Base-by-base conservation (phyloP, 2,329 filamentous ascomycete genomes). In the Coniella vitis region DNA sequence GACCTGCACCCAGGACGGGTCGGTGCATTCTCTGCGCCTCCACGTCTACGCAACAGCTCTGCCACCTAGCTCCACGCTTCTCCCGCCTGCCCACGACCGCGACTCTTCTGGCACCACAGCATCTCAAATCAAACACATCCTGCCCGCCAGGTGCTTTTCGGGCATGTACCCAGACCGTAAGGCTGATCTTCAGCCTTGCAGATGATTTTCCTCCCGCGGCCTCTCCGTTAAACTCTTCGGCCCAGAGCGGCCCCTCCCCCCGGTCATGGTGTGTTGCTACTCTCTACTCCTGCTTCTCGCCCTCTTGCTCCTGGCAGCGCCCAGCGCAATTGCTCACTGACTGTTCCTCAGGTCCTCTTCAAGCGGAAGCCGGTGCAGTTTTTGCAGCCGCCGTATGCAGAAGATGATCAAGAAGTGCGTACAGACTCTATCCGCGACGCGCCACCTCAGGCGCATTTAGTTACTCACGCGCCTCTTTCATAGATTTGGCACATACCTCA, bases 291-390 rank as follows among this genome's bases (percentile, higher is more conserved):
- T 49, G 41, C 46, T 41, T 37, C 39, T 47, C 32, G 45, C 45
- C 47, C 53, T 49, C n/a, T 39, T 29, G 5, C 25, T 29, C 25
- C 5, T 29, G 10, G 25, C 25, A 5, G 25, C 25, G 20, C 19
- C n/a, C 12, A 10, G 58, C 59, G 35, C 53, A 52, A 41, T 25
- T 36, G 54, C 45, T 51, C 58, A 52, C 58, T 60, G 29, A 60
- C 50, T 29, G 19, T 13, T 16, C 19, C 13, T 44, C 63, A 97
- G 91, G 91, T 98, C 59, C 78, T 95, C 56, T 96, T 87, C 69
- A 97, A 97, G 73, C 83, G 93, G 61, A 97, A 97, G 70, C 90
- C 90, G 49, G 90, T 97, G 63, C 83, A 87, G 69, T 86, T 89
- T 64, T 73, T 90, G 57, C 78, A 86, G 43, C 75, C 77, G 41